These are phyloP conservation scores for Heliosperma pusillum DNA, from an alignment of 148 eudicot genomes.

Conservation along the genomic window DNA sequence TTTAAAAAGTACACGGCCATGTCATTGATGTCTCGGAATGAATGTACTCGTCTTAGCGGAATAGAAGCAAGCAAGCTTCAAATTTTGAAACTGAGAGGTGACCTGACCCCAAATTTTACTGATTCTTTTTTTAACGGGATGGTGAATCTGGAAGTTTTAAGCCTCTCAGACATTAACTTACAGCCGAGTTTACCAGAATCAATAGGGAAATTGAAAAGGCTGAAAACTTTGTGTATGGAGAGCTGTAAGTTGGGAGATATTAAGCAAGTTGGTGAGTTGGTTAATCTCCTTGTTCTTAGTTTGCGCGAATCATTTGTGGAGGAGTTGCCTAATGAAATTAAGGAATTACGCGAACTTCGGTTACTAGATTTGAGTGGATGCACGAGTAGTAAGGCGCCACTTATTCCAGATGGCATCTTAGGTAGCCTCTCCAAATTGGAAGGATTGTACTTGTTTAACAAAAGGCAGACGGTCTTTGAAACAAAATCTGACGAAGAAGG, in stretches of 20 bases:
- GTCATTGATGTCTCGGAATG: conserved; percentile 8
- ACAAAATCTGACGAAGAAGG: background rate
- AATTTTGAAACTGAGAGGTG: conserved; percentile 1
- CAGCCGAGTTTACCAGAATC: conserved; percentile 4
- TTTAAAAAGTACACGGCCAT: conserved; percentile 6
- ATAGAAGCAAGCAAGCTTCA: background rate
- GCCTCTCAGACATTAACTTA: background rate
- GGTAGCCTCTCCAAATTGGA: conserved; percentile 2
- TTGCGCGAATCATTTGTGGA: background rate
- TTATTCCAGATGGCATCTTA: background rate
- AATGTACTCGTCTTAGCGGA: conserved; percentile 8
- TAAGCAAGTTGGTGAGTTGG: background rate
- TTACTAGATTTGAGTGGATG: conserved; percentile 13
- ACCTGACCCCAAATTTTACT: background rate
- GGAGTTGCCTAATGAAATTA: conserved; percentile 1
- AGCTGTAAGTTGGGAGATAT: conserved; percentile 10
- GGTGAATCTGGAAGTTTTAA: conserved; percentile 8
- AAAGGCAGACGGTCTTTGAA: background rate
- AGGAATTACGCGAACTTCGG: background rate
- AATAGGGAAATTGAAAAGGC: background rate
- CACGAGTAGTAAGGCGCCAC: background rate
- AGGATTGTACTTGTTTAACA: background rate
- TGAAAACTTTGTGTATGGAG: conserved; percentile 13
- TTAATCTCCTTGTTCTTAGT: conserved; percentile 9
- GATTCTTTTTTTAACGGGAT: conserved; percentile 5